Evolutionary conservation across 2,329 filamentous ascomycete species (phyloP), one percentile per base, ranked within the genome.

Genomic region (Colletotrichum sp.): DNA sequence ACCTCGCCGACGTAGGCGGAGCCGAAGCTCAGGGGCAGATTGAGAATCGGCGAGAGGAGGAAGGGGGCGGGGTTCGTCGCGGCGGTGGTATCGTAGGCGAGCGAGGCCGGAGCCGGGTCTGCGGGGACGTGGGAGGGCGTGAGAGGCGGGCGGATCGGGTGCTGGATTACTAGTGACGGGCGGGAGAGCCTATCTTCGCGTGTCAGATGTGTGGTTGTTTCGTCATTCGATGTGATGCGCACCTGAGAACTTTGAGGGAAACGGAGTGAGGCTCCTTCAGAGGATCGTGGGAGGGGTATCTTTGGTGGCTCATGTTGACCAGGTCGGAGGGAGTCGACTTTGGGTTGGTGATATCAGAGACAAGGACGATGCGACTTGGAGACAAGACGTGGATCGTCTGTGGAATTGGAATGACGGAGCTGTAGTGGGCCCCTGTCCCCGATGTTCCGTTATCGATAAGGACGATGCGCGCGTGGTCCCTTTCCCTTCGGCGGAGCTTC

Each of bases 1-100:
- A 94, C 95, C 87, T 99, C 96, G 80, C 97, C 97, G 24, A 99
- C 96, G 84, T 98, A 98, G 10, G 96, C 96, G 15, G 95, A 96
- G 60, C 96, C 96, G 84, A 99, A 99, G 0, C 95, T 94, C 18
- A 96, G 93, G 12, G 97, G 96, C 2, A 99, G 92, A 63, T 95
- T 97, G 80, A 99, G 90, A 69, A 93, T 88, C 2, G 92, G 92
- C 39, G 89, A 90, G 78, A 93, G 88, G 76, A 92, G 83, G 82
- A 92, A 92, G 8, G 90, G 89, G 49, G 75, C 71, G 6, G 90
- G 87, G 78, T 91, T 91, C 34, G 89, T 88, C 71, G 82, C 80
- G 77, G 81, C 79, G 70, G 80, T 81, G 32, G 85, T 80, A 75
- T 81, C 91, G 83, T 96, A 96, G 59, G 95, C 94, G 66, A 98